Percentiles rank a stretch among this genome's conserved stretches.
These are phyloP conservation scores for Nepenthes alata DNA, from an alignment of 179 eudicot genomes.

Conservation along the genomic window DNA sequence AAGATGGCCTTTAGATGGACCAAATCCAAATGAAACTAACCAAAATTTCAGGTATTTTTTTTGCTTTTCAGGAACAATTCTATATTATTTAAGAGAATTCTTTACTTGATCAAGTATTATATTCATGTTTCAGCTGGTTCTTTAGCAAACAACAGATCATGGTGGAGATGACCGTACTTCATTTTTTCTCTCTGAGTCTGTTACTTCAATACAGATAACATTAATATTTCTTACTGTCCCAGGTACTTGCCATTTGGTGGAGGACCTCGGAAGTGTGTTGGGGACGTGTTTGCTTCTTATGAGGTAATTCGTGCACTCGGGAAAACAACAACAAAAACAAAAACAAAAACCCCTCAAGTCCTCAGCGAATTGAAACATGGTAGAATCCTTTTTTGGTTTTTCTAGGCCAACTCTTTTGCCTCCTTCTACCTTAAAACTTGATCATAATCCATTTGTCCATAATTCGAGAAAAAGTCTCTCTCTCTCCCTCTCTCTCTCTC, in stretches of 20 bases:
- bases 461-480: too few relatives aligned
- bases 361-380: too few relatives aligned
- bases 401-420: too few relatives aligned
- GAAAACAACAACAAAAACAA: not conserved
- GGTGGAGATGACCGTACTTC: not conserved
- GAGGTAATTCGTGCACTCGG: conserved; percentile 42
- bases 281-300: conserved; percentile 90
- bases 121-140: too few relatives aligned
- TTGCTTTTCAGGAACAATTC: not conserved
- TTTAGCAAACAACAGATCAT: too few relatives aligned
- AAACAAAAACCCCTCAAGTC: not conserved
- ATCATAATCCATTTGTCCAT: too few relatives aligned
- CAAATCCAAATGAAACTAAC: conserved; percentile 85
- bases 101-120: too few relatives aligned
- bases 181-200: not conserved
- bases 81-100: not conserved
- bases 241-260: conserved; percentile 98
- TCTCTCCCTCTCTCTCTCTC: too few relatives aligned
- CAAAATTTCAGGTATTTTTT: conserved; percentile 64
- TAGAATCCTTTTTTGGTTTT: too few relatives aligned
- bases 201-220: not conserved
- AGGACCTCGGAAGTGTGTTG: conserved; percentile 93
- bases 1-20: conserved; percentile 98
- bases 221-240: conserved; percentile 6
- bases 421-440: too few relatives aligned